Percentiles rank a stretch among this genome's conserved stretches.
Evolutionary conservation across 1,139 yeast species (phyloP).

Genomic region (Geotrichum macrosporum): DNA sequence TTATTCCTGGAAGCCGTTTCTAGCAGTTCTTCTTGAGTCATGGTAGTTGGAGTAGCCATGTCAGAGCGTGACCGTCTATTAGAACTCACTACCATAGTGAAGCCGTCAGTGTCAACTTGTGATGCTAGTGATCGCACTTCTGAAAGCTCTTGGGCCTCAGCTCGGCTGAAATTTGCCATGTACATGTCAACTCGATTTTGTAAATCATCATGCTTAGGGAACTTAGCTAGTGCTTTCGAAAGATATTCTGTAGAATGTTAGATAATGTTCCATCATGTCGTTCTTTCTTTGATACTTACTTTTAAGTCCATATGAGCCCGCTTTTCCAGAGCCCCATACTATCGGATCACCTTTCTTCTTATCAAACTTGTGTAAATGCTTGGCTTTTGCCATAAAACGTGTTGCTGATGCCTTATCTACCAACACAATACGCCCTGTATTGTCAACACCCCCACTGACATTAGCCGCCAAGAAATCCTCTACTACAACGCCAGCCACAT

Average conservation of each 20-base stretch:
- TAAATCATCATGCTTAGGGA: slow-evolving; percentile 44
- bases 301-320: slow-evolving; percentile 3
- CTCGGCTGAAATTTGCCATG: slow-evolving; percentile 62
- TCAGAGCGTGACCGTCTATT: slow-evolving; percentile 58
- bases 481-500: slow-evolving; percentile 56
- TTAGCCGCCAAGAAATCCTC: slow-evolving; percentile 47
- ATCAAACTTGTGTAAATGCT: slow-evolving; percentile 25
- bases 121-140: slow-evolving; percentile 46
- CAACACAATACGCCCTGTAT: slow-evolving; percentile 62
- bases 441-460: slow-evolving; percentile 31
- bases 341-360: slow-evolving; percentile 2
- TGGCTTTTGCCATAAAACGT: slow-evolving; percentile 60
- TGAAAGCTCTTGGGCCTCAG: slow-evolving; percentile 62
- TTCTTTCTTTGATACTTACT: slow-evolving; percentile 6
- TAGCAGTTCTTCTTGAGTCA: slow-evolving; percentile 40
- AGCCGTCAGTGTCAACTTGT: slow-evolving; percentile 82
- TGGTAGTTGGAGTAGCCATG: slow-evolving; percentile 34
- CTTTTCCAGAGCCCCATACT: neutral
- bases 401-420: slow-evolving; percentile 71
- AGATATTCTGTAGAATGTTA: slow-evolving; percentile 28
- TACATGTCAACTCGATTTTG: slow-evolving; percentile 53
- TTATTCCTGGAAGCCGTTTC: slow-evolving; percentile 43
- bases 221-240: slow-evolving; percentile 36
- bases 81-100: slow-evolving; percentile 81
- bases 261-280: no score